Conservation (phyloP, 192 early-diverging fungal genomes). For the Linnemannia hyalina region DNA sequence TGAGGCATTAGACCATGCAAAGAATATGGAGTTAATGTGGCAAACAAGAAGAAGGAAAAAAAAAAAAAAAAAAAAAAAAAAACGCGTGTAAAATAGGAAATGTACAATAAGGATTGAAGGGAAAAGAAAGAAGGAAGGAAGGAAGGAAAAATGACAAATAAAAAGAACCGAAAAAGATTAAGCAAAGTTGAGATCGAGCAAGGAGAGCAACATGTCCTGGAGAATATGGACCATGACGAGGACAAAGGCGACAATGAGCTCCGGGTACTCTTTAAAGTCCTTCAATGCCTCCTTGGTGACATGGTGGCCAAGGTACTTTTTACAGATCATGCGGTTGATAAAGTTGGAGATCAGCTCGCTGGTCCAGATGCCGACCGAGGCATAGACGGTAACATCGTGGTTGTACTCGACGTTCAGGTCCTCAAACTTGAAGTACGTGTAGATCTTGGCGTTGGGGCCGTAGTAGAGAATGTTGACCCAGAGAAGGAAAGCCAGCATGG, state of each 20-base stretch:
- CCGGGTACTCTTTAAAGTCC: slow-evolving; percentile 77
- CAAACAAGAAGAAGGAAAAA: slow-evolving; percentile 7
- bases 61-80: slow-evolving; percentile 7
- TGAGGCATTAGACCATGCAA: not conserved
- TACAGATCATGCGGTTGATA: slow-evolving; percentile 74
- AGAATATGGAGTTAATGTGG: not conserved
- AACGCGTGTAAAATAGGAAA: not conserved
- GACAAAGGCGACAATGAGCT: slow-evolving; percentile 74
- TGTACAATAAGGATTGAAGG: not conserved
- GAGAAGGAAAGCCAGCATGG: slow-evolving; percentile 80
- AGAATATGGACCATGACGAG: slow-evolving; percentile 80
- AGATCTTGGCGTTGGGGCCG: slow-evolving; percentile 75
- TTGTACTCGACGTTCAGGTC: slow-evolving; percentile 64
- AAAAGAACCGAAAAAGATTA: not conserved
- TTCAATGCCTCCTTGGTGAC: slow-evolving; percentile 74
- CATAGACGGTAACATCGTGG: slow-evolving; percentile 69
- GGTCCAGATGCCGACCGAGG: slow-evolving; percentile 73
- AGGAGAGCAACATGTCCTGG: slow-evolving; percentile 77
- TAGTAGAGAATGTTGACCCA: slow-evolving; percentile 80
- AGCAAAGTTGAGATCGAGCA: slow-evolving; percentile 69
- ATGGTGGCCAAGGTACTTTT: slow-evolving; percentile 65
- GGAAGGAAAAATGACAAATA: slow-evolving; percentile 9
- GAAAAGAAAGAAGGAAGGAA: too few species aligned
- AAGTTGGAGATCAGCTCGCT: slow-evolving; percentile 75
- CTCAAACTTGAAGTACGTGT: slow-evolving; percentile 80